These are phyloP conservation scores for Pestalotiopsis sp. DNA, from an alignment of 2,329 filamentous ascomycete genomes.

Conservation along the genomic window DNA sequence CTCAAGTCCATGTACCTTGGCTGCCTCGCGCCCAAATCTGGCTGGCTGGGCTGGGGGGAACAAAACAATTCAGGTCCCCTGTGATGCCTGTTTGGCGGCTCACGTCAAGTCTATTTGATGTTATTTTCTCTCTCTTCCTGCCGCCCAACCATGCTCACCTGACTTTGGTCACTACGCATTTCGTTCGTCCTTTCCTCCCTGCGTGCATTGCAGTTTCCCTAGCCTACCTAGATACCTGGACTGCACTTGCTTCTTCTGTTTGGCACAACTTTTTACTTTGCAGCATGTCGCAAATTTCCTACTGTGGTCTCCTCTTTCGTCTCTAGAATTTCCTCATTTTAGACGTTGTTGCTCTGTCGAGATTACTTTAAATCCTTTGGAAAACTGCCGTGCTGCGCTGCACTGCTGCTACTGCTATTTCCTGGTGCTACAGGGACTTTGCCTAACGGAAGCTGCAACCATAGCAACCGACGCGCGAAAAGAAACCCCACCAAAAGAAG, in stretches of 20 bases:
- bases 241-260: neutral
- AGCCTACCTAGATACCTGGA: neutral
- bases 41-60: neutral
- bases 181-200: neutral
- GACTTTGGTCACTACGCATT: neutral
- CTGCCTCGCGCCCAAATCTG: neutral
- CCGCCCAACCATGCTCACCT: slow-evolving; percentile 7
- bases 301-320: too few relatives aligned
- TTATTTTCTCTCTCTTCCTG: neutral
- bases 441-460: slow-evolving; percentile 10
- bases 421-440: neutral
- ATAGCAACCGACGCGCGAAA: slow-evolving; percentile 10
- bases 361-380: too few relatives aligned
- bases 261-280: neutral
- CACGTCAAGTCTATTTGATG: slow-evolving; percentile 2
- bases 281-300: too few relatives aligned
- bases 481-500: slow-evolving; percentile 10
- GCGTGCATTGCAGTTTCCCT: neutral
- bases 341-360: too few relatives aligned
- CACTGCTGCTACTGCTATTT: neutral
- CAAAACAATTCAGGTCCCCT: slow-evolving; percentile 10
- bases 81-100: neutral
- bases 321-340: too few relatives aligned
- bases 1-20: neutral
- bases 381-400: neutral